These are phyloP conservation scores for Rhizopogon vinicolor DNA, from an alignment of 768 basidiomycete genomes.

Conservation along the genomic window DNA sequence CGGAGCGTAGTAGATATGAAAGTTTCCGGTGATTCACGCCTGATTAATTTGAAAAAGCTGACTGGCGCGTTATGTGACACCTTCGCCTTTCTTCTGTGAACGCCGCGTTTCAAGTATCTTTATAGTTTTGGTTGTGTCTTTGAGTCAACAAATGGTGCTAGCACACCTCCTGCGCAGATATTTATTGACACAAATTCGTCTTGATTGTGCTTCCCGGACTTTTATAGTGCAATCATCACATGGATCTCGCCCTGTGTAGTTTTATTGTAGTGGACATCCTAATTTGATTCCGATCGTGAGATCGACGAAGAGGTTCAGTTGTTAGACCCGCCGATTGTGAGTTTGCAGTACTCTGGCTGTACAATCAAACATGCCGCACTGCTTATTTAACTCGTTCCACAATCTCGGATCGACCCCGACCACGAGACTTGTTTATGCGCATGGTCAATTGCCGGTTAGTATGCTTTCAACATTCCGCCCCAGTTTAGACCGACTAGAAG, in stretches of 20 bases:
- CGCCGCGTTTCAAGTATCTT: not conserved
- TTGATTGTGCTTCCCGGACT: constrained; percentile 3
- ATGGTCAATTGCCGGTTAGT: not conserved
- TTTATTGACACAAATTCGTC: constrained; percentile 14
- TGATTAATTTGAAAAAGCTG: constrained; percentile 9
- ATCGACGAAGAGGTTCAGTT: not conserved
- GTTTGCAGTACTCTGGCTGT: too few relatives aligned
- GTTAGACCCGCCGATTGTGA: not conserved
- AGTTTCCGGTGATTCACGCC: constrained; percentile 18
- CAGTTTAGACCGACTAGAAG: too few relatives aligned
- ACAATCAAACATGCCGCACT: too few relatives aligned
- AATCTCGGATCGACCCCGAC: not conserved
- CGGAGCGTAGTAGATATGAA: constrained; percentile 28
- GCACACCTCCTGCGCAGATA: constrained; percentile 4
- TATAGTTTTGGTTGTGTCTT: not conserved
- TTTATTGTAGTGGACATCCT: constrained; percentile 16
- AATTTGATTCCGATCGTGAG: constrained; percentile 11
- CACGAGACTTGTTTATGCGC: not conserved
- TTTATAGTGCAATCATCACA: constrained; percentile 7
- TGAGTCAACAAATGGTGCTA: not conserved
- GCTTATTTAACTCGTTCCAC: too few relatives aligned
- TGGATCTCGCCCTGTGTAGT: constrained; percentile 18
- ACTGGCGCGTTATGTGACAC: not conserved
- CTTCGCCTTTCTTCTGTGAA: constrained; percentile 1
- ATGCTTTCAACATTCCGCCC: too few relatives aligned